Base-by-base conservation (phyloP, 2,329 filamentous ascomycete species). In the Colletotrichum brevisporum region DNA sequence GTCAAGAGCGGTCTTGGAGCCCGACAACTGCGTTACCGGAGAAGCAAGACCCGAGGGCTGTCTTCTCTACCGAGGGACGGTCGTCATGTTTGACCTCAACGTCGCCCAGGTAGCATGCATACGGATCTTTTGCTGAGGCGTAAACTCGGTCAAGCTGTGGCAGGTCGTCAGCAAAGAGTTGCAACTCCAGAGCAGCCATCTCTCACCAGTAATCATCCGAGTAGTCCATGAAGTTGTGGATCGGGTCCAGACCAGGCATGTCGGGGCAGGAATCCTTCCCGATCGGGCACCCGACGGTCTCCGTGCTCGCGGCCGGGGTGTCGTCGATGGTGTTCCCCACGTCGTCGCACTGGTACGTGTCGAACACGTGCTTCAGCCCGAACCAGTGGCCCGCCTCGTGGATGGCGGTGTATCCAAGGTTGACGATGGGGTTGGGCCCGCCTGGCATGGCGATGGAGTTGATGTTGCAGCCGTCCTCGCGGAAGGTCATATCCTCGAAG, bases 171-270 rank as follows among this genome's bases (percentile, higher is more conserved):
- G 39, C 39, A 43, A 15, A 43, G 4, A 43, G 39, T 13, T 9
- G 15, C 51, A 2, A 31, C 8, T 12, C 9, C 15, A 18, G 31
- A 55, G 5, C 12, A 43, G 12, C 41, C 8, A 39, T 43, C 13
- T 15, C 67, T 52, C 8, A 69, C 63, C 67, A 67, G 36, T 36
- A 16, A 45, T 86, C 84, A 51, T 80, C 76, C 18, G 79, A 82
- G 71, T 81, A 81, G 69, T 80, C 78, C 79, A 82, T 82, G 58
- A 77, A 81, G 73, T 82, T 81, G 65, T 78, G 75, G 55, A 81
- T 78, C 31, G 79, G 78, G 52, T 82, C 79, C 27, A 77, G 43
- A 3, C 79, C 78, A 1, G 76, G 69, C 45, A 63, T 60, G 24
- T 68, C 64, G 1, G 80, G 77, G 72, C 79, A 82, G 4, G 79